Evolutionary conservation across 768 basidiomycete species (phyloP), one percentile per base, ranked within the genome.

Genomic region (Boletus rubropictus): DNA sequence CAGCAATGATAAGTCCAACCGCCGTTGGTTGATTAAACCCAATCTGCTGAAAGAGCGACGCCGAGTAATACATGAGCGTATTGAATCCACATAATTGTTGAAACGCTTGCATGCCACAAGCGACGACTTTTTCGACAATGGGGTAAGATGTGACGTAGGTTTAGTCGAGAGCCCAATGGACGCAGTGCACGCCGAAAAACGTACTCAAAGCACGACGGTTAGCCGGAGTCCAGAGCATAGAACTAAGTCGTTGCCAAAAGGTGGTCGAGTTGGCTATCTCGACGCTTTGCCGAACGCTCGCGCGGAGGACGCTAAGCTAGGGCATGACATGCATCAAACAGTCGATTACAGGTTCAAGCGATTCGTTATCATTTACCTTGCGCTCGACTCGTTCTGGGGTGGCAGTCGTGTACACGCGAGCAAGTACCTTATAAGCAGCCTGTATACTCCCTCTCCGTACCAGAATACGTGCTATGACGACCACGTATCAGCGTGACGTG

Each of bases 71-170:
- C 78, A 81, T 80, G 48, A 89, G 74, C 0, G 88, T 87, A 57
- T 90, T 89, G 72, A 89, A 89, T 2, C 89, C 89, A 51, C 81
- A 89, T 0, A 90, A 72, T 60, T 90, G 89, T 59, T 92, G 89
- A 65, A 81, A 83, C 0, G 84, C 86, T 68, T 90, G 88, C 65
- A 90, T 79, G 36, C 84, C 88, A 59, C 85, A 86, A 9, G 78
- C 84, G 12, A 91, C 73, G 52, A 86, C 84, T 87, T 47, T 48
- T 21, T 42, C 31, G 5, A 4, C 3, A 6, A 18, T 29, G 27
- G 3, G 18, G n/a, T n/a, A 7, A 9, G 2, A 15, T 11, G 24
- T 6, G 12, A 29, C 1, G 5, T 20, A 47, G 14, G 20, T 10
- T 49, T 9, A 46, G 48, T 47, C 29, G 11, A 40, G 20, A 31